These are phyloP conservation scores for Talaromyces pinophilus DNA, from an alignment of 2,329 filamentous ascomycete species.

Conservation along the genomic window DNA sequence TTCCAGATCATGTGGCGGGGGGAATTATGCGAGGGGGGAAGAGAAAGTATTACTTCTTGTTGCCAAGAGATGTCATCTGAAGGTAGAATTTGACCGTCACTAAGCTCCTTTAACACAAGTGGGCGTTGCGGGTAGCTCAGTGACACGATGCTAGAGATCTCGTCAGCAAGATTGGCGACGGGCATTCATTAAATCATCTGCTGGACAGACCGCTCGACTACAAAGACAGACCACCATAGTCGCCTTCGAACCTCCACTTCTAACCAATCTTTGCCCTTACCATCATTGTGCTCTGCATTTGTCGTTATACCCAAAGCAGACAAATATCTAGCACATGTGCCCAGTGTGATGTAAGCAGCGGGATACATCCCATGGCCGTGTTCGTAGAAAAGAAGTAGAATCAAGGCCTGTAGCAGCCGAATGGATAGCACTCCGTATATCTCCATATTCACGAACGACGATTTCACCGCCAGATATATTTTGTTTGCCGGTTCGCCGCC, in stretches of 20 bases:
- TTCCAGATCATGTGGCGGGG: not conserved
- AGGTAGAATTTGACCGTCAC: not conserved
- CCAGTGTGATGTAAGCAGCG: not conserved
- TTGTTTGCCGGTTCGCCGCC: not conserved
- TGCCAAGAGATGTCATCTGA: not conserved
- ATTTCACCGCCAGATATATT: not conserved
- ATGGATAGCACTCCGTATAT: slow-evolving; percentile 45
- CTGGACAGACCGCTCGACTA: not conserved
- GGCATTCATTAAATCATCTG: not conserved
- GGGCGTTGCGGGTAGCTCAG: not conserved
- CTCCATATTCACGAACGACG: not conserved
- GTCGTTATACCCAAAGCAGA: not conserved
- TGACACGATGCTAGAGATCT: not conserved
- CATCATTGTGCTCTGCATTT: not conserved
- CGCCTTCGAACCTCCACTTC: not conserved
- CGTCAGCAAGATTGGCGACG: not conserved
- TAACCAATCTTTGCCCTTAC: not conserved
- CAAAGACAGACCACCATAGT: not conserved
- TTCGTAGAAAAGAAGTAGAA: slow-evolving; percentile 53
- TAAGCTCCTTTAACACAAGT: not conserved
- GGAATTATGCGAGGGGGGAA: not conserved
- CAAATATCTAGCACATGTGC: not conserved
- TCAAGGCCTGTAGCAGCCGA: slow-evolving; percentile 48
- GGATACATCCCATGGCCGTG: slow-evolving; percentile 54
- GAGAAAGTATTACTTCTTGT: not conserved